Percentiles rank a stretch among this genome's conserved stretches.
Conservation (phyloP, 352 stramenopile species). For the Phytopythium mirpurense region DNA sequence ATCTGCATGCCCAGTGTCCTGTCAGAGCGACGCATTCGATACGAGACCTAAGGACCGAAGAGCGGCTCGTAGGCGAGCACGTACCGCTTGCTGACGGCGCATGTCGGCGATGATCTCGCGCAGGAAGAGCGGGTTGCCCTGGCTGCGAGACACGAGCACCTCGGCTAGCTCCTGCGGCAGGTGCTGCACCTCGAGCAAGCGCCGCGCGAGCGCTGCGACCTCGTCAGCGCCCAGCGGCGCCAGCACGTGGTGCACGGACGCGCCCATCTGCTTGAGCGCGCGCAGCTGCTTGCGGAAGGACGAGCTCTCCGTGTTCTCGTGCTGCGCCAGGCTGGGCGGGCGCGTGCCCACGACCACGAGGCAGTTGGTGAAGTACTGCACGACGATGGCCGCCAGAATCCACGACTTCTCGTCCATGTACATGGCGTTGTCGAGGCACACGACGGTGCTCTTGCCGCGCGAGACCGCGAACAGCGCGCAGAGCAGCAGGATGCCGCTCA, state of each 20-base stretch:
- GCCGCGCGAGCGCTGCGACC: conserved; percentile 54
- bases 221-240: conserved; percentile 50
- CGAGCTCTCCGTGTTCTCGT: conserved; percentile 68
- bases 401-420: conserved; percentile 87
- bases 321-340: conserved; percentile 55
- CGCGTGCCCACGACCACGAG: conserved; percentile 66
- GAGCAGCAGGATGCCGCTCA: conserved; percentile 70
- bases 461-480: conserved; percentile 77
- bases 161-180: conserved; percentile 55
- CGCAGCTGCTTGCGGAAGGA: conserved; percentile 72
- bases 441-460: conserved; percentile 54
- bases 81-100: conserved; percentile 65
- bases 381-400: conserved; percentile 72
- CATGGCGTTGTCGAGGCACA: conserved; percentile 84
- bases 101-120: conserved; percentile 84
- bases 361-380: conserved; percentile 87
- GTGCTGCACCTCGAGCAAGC: conserved; percentile 54
- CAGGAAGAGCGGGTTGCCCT: conserved; percentile 83
- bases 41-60: no score
- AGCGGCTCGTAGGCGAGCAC: no score
- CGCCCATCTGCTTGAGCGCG: conserved; percentile 63
- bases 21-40: no score
- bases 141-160: conserved; percentile 66
- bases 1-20: conserved; percentile 38
- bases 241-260: conserved; percentile 37